phyloP scores from a whole-genome alignment of 73 alveolate species.

The Effrenium voratum region DNA sequence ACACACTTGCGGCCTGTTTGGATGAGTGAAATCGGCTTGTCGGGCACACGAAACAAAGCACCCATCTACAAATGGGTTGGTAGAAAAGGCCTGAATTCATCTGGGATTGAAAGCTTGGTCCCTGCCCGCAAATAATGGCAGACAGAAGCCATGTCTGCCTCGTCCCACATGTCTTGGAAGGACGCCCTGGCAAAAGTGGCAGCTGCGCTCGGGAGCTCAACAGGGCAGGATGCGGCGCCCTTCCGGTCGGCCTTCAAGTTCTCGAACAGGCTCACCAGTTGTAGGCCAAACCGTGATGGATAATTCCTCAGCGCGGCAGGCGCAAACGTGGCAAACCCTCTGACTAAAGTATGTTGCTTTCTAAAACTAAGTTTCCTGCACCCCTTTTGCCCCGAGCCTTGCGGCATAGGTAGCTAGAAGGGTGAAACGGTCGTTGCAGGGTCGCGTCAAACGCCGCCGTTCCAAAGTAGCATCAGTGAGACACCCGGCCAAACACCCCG shows the following conservation, averaged over 20 bases:
- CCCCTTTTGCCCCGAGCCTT: too few species aligned
- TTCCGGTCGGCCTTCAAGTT: neutral
- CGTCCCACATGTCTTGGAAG: neutral
- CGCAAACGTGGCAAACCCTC: too few species aligned
- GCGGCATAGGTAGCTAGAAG: too few species aligned
- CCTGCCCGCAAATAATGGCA: conserved; percentile 2
- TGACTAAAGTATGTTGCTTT: too few species aligned
- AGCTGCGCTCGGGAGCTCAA: neutral
- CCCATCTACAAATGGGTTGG: neutral
- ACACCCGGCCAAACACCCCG: too few species aligned
- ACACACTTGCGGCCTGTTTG: too few species aligned
- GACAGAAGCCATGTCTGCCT: neutral
- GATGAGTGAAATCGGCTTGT: neutral
- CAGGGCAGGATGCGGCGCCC: neutral
- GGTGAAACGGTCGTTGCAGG: too few species aligned
- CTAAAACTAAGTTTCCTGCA: too few species aligned
- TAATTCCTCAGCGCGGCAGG: conserved; percentile 21
- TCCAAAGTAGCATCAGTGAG: too few species aligned
- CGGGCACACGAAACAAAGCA: neutral
- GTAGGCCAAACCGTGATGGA: neutral
- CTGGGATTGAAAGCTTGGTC: neutral
- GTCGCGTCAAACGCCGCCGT: too few species aligned
- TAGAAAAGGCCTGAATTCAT: neutral
- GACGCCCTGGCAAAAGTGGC: neutral
- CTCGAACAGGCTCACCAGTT: neutral